Percentiles rank a stretch among this genome's conserved stretches.
Conservation (phyloP, 805 yeast genomes). For the Schizosaccharomyces cryophilus region DNA sequence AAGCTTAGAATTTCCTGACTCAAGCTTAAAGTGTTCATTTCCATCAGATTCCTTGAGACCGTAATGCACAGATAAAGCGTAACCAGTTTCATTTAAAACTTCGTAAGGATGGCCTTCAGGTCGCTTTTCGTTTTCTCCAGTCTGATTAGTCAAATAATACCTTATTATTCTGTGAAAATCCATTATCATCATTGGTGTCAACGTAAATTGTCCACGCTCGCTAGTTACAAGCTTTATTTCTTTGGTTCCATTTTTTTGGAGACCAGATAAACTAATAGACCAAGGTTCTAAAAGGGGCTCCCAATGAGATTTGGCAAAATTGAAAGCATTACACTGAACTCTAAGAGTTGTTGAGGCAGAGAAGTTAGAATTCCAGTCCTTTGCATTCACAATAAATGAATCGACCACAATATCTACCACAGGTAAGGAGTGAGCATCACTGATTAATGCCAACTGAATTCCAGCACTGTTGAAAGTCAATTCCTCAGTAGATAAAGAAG, state of each 20-base stretch:
- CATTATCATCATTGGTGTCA: background rate
- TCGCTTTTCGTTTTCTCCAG: background rate
- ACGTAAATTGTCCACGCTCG: background rate
- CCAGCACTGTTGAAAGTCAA: constrained; percentile 50
- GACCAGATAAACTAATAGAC: constrained; percentile 32
- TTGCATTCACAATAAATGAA: constrained; percentile 42
- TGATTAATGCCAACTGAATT: constrained; percentile 54
- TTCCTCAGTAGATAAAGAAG: constrained; percentile 27
- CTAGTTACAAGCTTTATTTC: background rate
- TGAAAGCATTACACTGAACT: constrained; percentile 50
- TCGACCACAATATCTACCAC: constrained; percentile 50
- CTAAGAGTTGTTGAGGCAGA: constrained; percentile 42
- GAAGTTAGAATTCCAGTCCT: constrained; percentile 70
- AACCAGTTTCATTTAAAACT: background rate
- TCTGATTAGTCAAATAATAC: background rate
- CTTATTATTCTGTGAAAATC: background rate
- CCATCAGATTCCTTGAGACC: background rate
- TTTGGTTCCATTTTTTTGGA: background rate
- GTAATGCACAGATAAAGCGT: background rate
- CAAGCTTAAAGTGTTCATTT: background rate
- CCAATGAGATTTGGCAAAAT: constrained; percentile 79
- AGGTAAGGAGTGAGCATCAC: constrained; percentile 79
- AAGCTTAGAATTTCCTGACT: background rate
- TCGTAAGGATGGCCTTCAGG: background rate
- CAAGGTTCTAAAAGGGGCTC: constrained; percentile 82